Percentiles rank a stretch among this genome's conserved stretches.
phyloP scores from a whole-genome alignment of 1,284 basidiomycete species.

The Apiotrichum gracile region DNA sequence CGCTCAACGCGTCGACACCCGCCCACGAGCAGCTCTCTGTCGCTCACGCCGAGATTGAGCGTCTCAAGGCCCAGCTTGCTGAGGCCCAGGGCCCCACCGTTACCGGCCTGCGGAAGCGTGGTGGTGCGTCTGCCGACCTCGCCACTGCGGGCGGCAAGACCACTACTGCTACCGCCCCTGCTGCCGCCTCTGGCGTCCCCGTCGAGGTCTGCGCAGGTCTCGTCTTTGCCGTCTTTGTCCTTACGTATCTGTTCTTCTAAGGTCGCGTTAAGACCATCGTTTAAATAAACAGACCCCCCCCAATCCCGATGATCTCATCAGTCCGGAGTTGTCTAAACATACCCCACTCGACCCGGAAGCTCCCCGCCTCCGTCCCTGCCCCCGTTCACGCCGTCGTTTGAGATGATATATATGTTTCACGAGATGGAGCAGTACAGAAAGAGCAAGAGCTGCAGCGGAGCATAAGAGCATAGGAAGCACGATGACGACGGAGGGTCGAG shows the following conservation, averaged over 20 bases:
- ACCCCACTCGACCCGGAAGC: too few relatives aligned
- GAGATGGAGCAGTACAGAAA: not conserved
- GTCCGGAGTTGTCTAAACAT: not conserved
- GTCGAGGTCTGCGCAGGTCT: slow-evolving; percentile 53
- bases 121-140: slow-evolving; percentile 24
- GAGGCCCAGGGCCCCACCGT: slow-evolving; percentile 33
- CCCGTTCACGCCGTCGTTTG: not conserved
- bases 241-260: slow-evolving; percentile 54
- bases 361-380: not conserved
- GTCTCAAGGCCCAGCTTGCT: slow-evolving; percentile 34
- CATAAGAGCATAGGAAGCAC: not conserved
- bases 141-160: slow-evolving; percentile 28
- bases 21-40: slow-evolving; percentile 43
- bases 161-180: slow-evolving; percentile 19
- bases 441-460: not conserved
- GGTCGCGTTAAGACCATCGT: not conserved
- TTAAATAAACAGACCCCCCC: not conserved
- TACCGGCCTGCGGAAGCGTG: slow-evolving; percentile 41
- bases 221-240: slow-evolving; percentile 53
- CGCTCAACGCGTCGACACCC: slow-evolving; percentile 33
- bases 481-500: too few relatives aligned
- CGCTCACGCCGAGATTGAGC: slow-evolving; percentile 43
- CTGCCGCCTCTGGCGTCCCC: slow-evolving; percentile 48
- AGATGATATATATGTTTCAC: slow-evolving; percentile 2
- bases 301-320: not conserved